Conservation (phyloP, 768 basidiomycete species). For the Lactarius trivialis region DNA sequence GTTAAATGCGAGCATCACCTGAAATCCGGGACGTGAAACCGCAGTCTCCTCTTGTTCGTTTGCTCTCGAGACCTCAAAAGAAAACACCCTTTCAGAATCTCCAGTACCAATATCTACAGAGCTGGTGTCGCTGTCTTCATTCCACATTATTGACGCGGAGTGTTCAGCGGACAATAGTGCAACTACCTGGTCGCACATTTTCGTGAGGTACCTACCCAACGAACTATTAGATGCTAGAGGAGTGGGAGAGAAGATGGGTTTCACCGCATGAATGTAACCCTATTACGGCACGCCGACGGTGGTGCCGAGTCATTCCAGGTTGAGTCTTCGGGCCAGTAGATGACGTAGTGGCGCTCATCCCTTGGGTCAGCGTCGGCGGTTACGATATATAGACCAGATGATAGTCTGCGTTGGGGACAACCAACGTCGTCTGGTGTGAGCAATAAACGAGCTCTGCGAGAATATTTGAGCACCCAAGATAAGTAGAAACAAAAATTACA, state of each 20-base stretch:
- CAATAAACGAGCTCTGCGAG: slow-evolving; percentile 22
- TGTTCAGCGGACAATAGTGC: slow-evolving; percentile 46
- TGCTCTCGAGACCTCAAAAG: slow-evolving; percentile 48
- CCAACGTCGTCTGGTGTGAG: slow-evolving; percentile 2
- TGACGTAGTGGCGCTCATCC: slow-evolving; percentile 35
- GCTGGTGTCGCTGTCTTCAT: slow-evolving; percentile 24
- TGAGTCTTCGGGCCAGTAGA: slow-evolving; percentile 57
- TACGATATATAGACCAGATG: slow-evolving; percentile 1
- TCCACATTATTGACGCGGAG: slow-evolving; percentile 40
- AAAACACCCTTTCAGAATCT: slow-evolving; percentile 42
- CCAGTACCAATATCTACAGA: slow-evolving; percentile 36
- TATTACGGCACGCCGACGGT: slow-evolving; percentile 42
- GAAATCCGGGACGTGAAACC: slow-evolving; percentile 38
- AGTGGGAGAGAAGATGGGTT: background rate
- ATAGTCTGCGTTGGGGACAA: background rate
- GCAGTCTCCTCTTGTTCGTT: slow-evolving; percentile 51
- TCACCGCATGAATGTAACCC: slow-evolving; percentile 58
- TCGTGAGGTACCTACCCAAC: slow-evolving; percentile 6
- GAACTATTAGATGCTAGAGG: background rate
- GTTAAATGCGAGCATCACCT: background rate
- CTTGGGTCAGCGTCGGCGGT: background rate
- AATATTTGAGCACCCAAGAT: background rate
- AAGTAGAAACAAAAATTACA: slow-evolving; percentile 21
- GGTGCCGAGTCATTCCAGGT: slow-evolving; percentile 51
- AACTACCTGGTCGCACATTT: slow-evolving; percentile 46